A percentile compares a stretch with the other conserved stretches of the same genome.
Evolutionary conservation across 805 yeast genomes (phyloP).

Genomic region (Myxozyma sirexii): DNA sequence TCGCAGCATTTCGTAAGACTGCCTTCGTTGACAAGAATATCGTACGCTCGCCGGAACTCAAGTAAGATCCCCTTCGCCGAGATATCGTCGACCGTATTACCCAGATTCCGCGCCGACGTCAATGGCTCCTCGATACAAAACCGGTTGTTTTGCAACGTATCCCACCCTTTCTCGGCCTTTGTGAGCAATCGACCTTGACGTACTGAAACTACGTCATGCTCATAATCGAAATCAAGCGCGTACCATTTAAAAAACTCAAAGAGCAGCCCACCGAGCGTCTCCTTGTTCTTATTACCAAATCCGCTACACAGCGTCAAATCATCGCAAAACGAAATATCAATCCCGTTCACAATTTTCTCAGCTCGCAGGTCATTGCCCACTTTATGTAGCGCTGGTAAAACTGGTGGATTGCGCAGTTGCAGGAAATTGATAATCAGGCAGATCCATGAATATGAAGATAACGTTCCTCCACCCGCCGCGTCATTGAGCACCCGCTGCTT

Average conservation of each 20-base stretch:
- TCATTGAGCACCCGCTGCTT: slow-evolving; percentile 36
- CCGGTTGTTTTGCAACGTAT: slow-evolving; percentile 35
- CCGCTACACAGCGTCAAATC: slow-evolving; percentile 23
- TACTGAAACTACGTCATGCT: slow-evolving; percentile 32
- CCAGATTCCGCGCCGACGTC: slow-evolving; percentile 34
- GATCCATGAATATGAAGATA: slow-evolving; percentile 38
- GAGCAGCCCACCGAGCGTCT: slow-evolving; percentile 34
- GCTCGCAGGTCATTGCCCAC: slow-evolving; percentile 15
- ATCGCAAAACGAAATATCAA: slow-evolving; percentile 35
- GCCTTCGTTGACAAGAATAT: slow-evolving; percentile 16
- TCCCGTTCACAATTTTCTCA: slow-evolving; percentile 24
- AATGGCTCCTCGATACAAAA: slow-evolving; percentile 39
- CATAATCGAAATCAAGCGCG: slow-evolving; percentile 36
- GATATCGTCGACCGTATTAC: slow-evolving; percentile 38
- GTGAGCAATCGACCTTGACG: slow-evolving; percentile 35
- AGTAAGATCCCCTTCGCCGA: slow-evolving; percentile 36
- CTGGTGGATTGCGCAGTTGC: slow-evolving; percentile 34
- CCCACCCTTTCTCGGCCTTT: slow-evolving; percentile 37
- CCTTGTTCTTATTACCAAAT: slow-evolving; percentile 31
- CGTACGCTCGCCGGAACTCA: slow-evolving; percentile 37
- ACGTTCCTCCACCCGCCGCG: slow-evolving; percentile 39
- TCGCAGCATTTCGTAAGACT: slow-evolving; percentile 16
- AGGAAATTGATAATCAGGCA: slow-evolving; percentile 37
- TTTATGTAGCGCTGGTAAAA: slow-evolving; percentile 36
- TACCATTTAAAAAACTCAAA: slow-evolving; percentile 36